phyloP scores from a whole-genome alignment of 228 moss, liverwort and hornwort genomes.

The Sphagnum fallax region DNA sequence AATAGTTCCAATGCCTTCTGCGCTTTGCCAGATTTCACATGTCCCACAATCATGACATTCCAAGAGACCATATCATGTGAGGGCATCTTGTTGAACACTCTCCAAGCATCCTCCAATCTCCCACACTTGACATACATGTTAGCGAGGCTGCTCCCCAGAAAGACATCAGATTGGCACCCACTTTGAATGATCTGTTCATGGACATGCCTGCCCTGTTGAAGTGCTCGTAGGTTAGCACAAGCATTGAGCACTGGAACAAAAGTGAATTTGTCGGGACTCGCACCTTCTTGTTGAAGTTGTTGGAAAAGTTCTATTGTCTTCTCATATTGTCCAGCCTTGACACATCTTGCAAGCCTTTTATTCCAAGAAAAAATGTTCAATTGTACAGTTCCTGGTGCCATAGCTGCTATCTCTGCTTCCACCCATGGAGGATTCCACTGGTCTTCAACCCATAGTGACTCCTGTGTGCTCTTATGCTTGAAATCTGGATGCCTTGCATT shows the following conservation, averaged over 20 bases:
- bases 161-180: conserved; percentile 3
- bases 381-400: no score
- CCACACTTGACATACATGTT: conserved; percentile 7
- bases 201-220: background rate
- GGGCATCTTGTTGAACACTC: background rate
- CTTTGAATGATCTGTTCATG: background rate
- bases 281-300: background rate
- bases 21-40: background rate
- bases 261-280: background rate
- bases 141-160: background rate
- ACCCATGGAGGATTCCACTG: no score
- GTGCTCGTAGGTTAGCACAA: conserved; percentile 1
- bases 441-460: no score
- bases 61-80: background rate
- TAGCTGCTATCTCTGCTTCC: no score
- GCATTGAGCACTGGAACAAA: background rate
- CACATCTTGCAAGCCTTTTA: background rate
- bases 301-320: background rate
- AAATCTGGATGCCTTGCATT: no score
- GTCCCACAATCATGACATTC: conserved; percentile 1
- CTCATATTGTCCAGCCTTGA: background rate
- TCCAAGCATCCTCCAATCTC: background rate
- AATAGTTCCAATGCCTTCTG: background rate
- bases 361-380: no score
- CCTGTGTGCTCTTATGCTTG: no score